These are phyloP conservation scores for Ascochyta rabiei DNA, from an alignment of 2,329 filamentous ascomycete species.

Conservation along the genomic window DNA sequence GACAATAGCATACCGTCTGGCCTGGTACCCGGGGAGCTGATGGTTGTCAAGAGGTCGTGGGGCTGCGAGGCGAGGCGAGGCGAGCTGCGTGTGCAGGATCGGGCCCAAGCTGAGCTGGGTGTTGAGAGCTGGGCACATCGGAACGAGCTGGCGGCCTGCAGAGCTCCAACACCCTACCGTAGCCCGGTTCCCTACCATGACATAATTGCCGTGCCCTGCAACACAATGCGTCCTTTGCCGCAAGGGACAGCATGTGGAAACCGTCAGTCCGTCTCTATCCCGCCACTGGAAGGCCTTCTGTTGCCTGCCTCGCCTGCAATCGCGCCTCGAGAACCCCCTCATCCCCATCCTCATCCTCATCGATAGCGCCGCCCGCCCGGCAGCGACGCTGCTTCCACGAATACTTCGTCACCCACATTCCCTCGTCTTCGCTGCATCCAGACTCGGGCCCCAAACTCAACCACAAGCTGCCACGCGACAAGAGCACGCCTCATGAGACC, in stretches of 20 bases:
- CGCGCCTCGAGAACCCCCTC: conserved; percentile 6
- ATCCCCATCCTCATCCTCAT: not conserved
- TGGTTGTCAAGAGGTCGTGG: not conserved
- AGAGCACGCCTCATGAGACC: conserved; percentile 75
- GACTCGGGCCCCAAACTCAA: conserved; percentile 74
- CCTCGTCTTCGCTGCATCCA: conserved; percentile 89
- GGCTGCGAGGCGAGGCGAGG: not conserved
- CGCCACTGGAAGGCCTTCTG: conserved; percentile 35
- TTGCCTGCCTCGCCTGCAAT: conserved; percentile 22
- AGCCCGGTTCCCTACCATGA: conserved; percentile 29
- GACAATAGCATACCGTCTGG: not conserved
- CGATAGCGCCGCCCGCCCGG: conserved; percentile 22
- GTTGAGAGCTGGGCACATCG: conserved; percentile 21
- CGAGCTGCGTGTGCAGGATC: conserved; percentile 6
- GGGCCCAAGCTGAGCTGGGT: conserved; percentile 7
- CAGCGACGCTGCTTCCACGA: conserved; percentile 72
- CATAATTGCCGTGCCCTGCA: conserved; percentile 34
- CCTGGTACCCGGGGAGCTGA: not conserved
- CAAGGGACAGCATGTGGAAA: conserved; percentile 49
- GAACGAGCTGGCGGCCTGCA: conserved; percentile 25
- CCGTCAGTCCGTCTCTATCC: conserved; percentile 33
- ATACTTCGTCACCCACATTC: conserved; percentile 96
- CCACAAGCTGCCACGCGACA: conserved; percentile 85
- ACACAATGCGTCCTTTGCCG: conserved; percentile 43
- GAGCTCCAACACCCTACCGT: conserved; percentile 7